Conservation (phyloP, 1,284 basidiomycete species). For the Apiotrichum montevideense region DNA sequence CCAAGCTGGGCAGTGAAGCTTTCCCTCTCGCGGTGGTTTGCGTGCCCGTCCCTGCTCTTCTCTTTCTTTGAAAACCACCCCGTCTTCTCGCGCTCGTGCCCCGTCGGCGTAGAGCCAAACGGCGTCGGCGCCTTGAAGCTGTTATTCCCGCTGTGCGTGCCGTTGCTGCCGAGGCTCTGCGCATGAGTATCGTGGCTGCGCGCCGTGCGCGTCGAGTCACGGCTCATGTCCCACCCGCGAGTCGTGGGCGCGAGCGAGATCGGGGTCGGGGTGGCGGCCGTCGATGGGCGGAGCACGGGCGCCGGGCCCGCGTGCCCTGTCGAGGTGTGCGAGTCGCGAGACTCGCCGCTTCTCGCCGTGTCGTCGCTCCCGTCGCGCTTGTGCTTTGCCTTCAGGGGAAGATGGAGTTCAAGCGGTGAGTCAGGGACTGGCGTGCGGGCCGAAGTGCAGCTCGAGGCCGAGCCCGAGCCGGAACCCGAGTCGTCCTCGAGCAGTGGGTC, state of each 20-base stretch:
- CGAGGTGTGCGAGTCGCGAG: not conserved
- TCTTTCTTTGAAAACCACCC: not conserved
- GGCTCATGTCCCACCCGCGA: not conserved
- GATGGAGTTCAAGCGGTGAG: not conserved
- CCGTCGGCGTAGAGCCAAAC: not conserved
- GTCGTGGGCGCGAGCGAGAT: not conserved
- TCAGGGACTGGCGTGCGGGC: not conserved
- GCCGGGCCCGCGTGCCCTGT: not conserved
- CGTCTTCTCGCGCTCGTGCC: not conserved
- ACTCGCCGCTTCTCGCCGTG: not conserved
- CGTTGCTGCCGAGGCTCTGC: not conserved
- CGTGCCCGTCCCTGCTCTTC: conserved; percentile 1
- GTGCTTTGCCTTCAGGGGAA: not conserved
- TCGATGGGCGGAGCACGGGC: not conserved
- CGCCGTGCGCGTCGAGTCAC: not conserved
- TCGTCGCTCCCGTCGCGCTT: not conserved
- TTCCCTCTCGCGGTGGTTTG: conserved; percentile 6
- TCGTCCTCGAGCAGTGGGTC: not conserved
- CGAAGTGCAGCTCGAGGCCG: not conserved
- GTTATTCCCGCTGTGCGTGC: not conserved
- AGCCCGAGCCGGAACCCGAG: conserved; percentile 8
- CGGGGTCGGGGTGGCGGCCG: not conserved
- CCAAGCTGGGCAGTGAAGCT: conserved; percentile 5
- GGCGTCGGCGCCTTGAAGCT: not conserved
- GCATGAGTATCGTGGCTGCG: not conserved